phyloP scores from a whole-genome alignment of 2,329 filamentous ascomycete genomes.

The Ophiostoma himal-ulmi region DNA sequence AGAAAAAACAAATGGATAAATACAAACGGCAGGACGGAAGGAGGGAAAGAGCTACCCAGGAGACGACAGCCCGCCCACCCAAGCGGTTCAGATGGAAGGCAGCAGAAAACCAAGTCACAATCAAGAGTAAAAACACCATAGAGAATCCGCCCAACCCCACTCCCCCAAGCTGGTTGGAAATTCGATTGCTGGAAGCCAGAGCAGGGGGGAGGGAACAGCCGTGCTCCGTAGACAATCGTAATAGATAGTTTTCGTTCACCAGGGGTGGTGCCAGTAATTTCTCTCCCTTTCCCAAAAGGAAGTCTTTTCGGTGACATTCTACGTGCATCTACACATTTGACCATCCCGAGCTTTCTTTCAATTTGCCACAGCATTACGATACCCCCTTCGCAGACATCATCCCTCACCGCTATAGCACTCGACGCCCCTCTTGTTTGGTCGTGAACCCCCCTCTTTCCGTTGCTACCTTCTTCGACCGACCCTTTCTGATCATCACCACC shows the following conservation, averaged over 20 bases:
- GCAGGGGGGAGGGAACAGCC: conserved; percentile 6
- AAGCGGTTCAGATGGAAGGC: conserved; percentile 12
- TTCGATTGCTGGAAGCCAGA: conserved; percentile 14
- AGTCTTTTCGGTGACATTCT: conserved; percentile 7
- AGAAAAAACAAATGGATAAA: conserved; percentile 17
- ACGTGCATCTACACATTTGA: conserved; percentile 3
- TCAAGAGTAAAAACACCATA: conserved; percentile 5
- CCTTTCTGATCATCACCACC: neutral
- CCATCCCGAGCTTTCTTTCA: conserved; percentile 5
- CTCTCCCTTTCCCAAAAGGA: conserved; percentile 12
- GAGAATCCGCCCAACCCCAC: conserved; percentile 20
- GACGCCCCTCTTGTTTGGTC: neutral
- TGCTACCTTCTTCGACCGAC: neutral
- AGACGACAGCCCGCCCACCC: neutral
- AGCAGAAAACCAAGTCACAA: neutral
- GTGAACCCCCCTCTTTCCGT: neutral
- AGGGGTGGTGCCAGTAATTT: conserved; percentile 11
- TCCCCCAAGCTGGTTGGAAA: conserved; percentile 14
- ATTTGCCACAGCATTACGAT: conserved; percentile 10
- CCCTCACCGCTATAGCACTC: conserved; percentile 9
- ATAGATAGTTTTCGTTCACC: neutral
- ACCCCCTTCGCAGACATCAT: neutral
- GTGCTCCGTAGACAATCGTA: conserved; percentile 1
- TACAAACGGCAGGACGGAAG: conserved; percentile 14
- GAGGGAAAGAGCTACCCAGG: conserved; percentile 3